Conservation (phyloP, 805 yeast genomes). For the Starmerella cellae region DNA sequence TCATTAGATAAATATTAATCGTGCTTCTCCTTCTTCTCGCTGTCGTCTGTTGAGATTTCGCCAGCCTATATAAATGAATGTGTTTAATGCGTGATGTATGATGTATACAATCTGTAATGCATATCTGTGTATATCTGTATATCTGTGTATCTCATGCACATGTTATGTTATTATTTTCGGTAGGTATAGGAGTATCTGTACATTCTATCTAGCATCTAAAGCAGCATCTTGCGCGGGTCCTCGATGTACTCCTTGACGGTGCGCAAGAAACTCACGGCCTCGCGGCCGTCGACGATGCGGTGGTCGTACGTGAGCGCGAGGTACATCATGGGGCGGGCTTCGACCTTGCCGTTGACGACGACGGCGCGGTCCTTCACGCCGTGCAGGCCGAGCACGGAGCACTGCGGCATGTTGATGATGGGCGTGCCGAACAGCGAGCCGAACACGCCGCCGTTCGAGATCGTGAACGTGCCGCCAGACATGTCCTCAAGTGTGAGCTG, state of each 20-base stretch:
- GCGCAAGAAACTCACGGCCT: conserved; percentile 93
- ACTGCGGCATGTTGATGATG: conserved; percentile 94
- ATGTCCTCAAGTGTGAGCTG: conserved; percentile 93
- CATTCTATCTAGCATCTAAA: conserved; percentile 21
- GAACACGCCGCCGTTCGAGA: conserved; percentile 97
- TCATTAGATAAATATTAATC: no score
- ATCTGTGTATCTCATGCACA: background rate
- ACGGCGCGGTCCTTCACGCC: conserved; percentile 97
- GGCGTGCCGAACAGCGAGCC: conserved; percentile 98
- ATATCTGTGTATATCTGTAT: background rate
- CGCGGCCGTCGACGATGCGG: conserved; percentile 96
- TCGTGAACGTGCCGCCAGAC: conserved; percentile 99
- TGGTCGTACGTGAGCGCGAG: conserved; percentile 96
- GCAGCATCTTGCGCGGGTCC: conserved; percentile 97
- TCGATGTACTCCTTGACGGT: conserved; percentile 93
- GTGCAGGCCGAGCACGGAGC: conserved; percentile 94
- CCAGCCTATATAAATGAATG: no score
- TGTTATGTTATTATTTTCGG: no score
- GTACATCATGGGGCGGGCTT: conserved; percentile 98
- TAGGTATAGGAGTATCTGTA: no score
- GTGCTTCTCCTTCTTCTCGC: no score
- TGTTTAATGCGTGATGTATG: no score
- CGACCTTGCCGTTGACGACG: conserved; percentile 89
- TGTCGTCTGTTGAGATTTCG: no score
- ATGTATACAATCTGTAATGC: background rate